Conservation (phyloP, 768 basidiomycete genomes). For the Russula virescens region DNA sequence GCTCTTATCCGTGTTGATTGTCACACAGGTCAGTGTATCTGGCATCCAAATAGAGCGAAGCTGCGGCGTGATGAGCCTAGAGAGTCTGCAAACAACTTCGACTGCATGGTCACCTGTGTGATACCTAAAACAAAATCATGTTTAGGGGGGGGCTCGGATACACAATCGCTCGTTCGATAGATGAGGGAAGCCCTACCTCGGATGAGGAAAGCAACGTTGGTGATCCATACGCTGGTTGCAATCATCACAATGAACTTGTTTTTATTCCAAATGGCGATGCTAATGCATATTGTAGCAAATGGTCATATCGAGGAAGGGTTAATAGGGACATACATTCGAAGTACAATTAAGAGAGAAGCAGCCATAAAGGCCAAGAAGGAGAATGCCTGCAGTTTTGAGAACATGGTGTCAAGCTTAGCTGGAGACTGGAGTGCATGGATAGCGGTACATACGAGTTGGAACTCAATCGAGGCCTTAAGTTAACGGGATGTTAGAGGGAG, state of each 20-base stretch:
- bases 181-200: background rate
- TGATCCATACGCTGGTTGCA: background rate
- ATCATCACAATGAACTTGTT: background rate
- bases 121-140: background rate
- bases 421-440: background rate
- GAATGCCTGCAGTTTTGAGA: background rate
- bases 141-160: background rate
- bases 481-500: background rate
- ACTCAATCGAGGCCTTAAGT: background rate
- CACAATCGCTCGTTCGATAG: background rate
- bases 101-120: background rate
- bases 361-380: background rate
- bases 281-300: background rate
- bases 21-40: no score
- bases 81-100: no score
- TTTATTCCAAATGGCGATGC: slow-evolving; percentile 2
- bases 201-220: background rate
- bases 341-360: background rate
- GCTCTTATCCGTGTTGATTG: no score
- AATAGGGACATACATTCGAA: background rate
- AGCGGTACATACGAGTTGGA: background rate
- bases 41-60: no score
- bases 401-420: background rate
- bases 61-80: background rate
- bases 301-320: background rate